Evolutionary conservation across 164 flowering plant genomes (phyloP), one percentile per base, ranked within the genome.

Genomic region (Macadamia integrifolia): DNA sequence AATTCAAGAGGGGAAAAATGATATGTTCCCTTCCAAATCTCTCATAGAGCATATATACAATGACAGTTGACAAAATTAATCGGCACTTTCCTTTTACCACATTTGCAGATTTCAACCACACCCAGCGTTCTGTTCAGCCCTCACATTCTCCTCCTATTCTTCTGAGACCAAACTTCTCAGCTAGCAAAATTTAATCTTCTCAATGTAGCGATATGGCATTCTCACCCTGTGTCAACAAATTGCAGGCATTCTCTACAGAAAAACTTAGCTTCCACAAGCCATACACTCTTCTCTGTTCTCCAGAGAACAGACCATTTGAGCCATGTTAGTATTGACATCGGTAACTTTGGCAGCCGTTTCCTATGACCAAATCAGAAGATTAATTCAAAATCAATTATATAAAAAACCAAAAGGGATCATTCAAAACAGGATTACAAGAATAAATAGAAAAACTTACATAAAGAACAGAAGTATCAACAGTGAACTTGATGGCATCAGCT

Each of bases 211-310:
- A 58, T 5, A 57, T n/a, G 8, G 18, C 4, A 1, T 5, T 57
- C 18, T 57, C 30, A 5, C 59, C 10, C 11, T 9, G 3, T 4
- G 18, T n/a, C 6, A 57, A 57, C 10, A n/a, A 4, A 8, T 8
- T 7, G 3, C 50, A 46, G 1, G 30, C 30, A 29, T 13, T 29
- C 3, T 58, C 3, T 44, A 42, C 52, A 62, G 9, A 63, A 35
- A 23, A 52, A 52, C 17, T 64, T 70, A 93, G 78, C 97, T 91
- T 67, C 98, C 98, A 76, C 97, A 93, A 29, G 98, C 86, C 81
- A 90, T n/a, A 76, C 98, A 93, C 3, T 90, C 98, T 9, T 90
- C 98, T 6, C 88, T 83, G 72, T 93, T 93, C 60, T 86, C 81
- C 7, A 91, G 74, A 14, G 97, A 91, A 70, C 97, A 92, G 14